These are phyloP conservation scores for Penicillium sp. DNA, from an alignment of 2,329 filamentous ascomycete genomes.

Conservation along the genomic window DNA sequence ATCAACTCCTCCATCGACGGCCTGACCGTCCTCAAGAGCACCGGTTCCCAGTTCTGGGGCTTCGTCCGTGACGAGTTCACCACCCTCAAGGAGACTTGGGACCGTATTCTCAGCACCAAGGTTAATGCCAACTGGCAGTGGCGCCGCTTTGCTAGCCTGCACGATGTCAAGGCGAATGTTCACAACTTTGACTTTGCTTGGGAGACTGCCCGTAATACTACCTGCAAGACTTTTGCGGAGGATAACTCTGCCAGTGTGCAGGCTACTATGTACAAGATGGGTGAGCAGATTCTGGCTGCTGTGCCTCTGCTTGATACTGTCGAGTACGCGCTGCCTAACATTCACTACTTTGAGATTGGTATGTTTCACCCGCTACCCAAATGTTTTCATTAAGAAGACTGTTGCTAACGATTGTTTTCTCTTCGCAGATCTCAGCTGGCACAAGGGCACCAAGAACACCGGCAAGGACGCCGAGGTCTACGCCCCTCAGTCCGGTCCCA, in stretches of 20 bases:
- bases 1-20: constrained; percentile 80
- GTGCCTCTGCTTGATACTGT: constrained; percentile 75
- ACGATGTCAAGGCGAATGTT: constrained; percentile 69
- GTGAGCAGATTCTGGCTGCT: constrained; percentile 78
- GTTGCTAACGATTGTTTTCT: constrained; percentile 15
- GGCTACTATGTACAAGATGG: constrained; percentile 99
- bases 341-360: constrained; percentile 96
- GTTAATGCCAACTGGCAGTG: constrained; percentile 88
- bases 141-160: constrained; percentile 70
- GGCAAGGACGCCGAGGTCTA: constrained; percentile 96
- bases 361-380: constrained; percentile 20
- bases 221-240: constrained; percentile 87
- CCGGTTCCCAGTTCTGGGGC: constrained; percentile 92
- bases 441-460: constrained; percentile 93
- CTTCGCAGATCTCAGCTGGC: constrained; percentile 83
- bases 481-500: constrained; percentile 88
- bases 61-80: constrained; percentile 95
- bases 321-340: constrained; percentile 89
- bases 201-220: constrained; percentile 78
- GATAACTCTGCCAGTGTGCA: constrained; percentile 94
- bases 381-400: background rate
- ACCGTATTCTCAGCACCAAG: constrained; percentile 93
- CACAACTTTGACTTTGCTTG: constrained; percentile 80
- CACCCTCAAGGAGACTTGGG: constrained; percentile 86
- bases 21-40: constrained; percentile 92